These are phyloP conservation scores for Mucor saturninus DNA, from an alignment of 371 early-diverging fungal genomes.

Conservation along the genomic window DNA sequence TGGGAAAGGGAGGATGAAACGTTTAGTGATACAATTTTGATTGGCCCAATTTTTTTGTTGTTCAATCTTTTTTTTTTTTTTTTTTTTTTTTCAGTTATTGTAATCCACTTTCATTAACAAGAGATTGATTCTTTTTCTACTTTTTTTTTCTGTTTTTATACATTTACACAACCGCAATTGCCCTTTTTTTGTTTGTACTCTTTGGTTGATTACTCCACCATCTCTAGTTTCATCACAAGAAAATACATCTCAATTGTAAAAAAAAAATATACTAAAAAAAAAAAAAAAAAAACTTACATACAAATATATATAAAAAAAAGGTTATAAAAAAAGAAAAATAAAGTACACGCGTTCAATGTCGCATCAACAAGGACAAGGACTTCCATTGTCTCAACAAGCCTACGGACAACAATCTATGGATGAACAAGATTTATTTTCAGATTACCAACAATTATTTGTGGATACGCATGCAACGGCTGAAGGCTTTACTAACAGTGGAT, in stretches of 20 bases:
- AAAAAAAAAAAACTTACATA: not conserved
- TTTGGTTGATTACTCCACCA: no score
- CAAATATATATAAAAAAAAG: not conserved
- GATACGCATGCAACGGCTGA: slow-evolving; percentile 10
- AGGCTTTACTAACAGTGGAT: not conserved
- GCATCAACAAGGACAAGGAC: slow-evolving; percentile 5
- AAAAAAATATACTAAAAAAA: not conserved
- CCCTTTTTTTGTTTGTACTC: no score
- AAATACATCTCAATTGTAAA: no score
- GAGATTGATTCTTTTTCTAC: no score
- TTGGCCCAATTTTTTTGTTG: not conserved
- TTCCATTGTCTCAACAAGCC: slow-evolving; percentile 8
- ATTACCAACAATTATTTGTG: slow-evolving; percentile 19
- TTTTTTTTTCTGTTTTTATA: no score
- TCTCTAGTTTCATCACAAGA: no score
- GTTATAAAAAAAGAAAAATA: not conserved
- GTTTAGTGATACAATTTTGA: slow-evolving; percentile 5
- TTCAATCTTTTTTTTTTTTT: not conserved
- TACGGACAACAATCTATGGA: slow-evolving; percentile 6
- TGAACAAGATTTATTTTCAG: slow-evolving; percentile 17
- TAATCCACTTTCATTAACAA: not conserved
- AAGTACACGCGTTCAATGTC: slow-evolving; percentile 3
- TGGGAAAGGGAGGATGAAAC: not conserved
- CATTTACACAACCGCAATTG: no score
- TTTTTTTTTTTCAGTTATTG: not conserved